Conservation (phyloP, 495 filamentous ascomycete genomes). For the Hypoxylon rickii region DNA sequence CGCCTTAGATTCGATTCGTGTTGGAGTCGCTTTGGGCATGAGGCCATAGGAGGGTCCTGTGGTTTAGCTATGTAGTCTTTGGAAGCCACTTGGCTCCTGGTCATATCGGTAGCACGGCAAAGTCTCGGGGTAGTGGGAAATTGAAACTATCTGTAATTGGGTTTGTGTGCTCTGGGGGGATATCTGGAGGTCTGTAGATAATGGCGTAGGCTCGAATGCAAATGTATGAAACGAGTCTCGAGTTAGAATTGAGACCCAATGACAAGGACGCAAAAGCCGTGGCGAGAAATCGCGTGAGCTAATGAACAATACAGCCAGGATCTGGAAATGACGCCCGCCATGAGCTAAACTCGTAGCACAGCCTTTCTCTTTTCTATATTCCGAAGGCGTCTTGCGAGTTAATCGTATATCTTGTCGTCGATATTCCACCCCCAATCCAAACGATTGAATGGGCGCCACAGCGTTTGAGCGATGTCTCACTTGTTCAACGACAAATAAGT, state of each 20-base stretch:
- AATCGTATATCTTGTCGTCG: constrained; percentile 6
- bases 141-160: constrained; percentile 5
- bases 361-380: not conserved
- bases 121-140: constrained; percentile 5
- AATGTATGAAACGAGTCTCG: constrained; percentile 9
- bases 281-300: constrained; percentile 11
- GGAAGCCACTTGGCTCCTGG: constrained; percentile 1
- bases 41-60: constrained; percentile 5
- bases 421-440: constrained; percentile 5
- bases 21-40: not conserved
- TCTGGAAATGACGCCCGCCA: constrained; percentile 7
- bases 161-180: constrained; percentile 1
- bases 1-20: constrained; percentile 8
- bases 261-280: constrained; percentile 3
- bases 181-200: not conserved
- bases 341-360: not conserved
- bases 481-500: no score
- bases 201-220: constrained; percentile 4
- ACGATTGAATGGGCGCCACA: constrained; percentile 1
- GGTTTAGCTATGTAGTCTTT: constrained; percentile 6
- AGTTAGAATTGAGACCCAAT: constrained; percentile 2
- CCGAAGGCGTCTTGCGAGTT: constrained; percentile 4
- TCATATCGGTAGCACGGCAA: constrained; percentile 12
- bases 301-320: constrained; percentile 6
- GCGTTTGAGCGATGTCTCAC: constrained; percentile 8